Base-by-base conservation (phyloP, 1,284 basidiomycete genomes). In the Apiotrichum sp. region DNA sequence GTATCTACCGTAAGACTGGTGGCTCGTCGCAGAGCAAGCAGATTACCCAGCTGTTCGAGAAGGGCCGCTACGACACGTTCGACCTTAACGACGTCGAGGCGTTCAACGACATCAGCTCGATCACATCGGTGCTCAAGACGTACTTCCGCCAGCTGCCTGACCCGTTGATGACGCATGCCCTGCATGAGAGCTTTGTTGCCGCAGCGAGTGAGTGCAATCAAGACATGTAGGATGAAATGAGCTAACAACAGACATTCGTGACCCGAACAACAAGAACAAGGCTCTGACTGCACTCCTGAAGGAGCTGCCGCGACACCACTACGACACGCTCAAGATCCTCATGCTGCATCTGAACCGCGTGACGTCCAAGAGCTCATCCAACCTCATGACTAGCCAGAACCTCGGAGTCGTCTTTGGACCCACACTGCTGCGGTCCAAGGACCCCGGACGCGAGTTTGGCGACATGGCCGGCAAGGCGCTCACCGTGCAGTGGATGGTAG, bases 391-490 rank as follows among this genome's bases (percentile, higher is more conserved):
- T 50, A 86, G 91, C 3, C 83, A 92, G 61, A 99, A 98, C 68
- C 78, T 99, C 16, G 96, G 96, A n/a, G 92, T 98, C n/a, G 93
- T 99, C 43, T 98, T 98, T 78, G 96, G 96, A 96, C 92, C 95
- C 6, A 98, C 95, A 0, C 80, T 98, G 29, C 89, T 98, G 85
- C 85, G 90, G 59, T 95, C 92, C 1, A 81, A 83, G 36, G 88
- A 95, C 70, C 86, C 89, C 5, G 81, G 83, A 40, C 84, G 89
- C 38, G 95, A 98, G 76, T 97, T 97, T 78, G 88, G 86, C 61
- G 93, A 98, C 72, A 71, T 73, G 74, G 93, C 91, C 10, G 90
- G 91, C 59, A 97, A 95, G 76, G 89, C 93, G 9, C 82, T 93
- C 62, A 86, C 88, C 63, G 81, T 96, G 55, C 89, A 93, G 72